These are phyloP conservation scores for Xylaria bambusicola DNA, from an alignment of 495 filamentous ascomycete species.

Conservation along the genomic window DNA sequence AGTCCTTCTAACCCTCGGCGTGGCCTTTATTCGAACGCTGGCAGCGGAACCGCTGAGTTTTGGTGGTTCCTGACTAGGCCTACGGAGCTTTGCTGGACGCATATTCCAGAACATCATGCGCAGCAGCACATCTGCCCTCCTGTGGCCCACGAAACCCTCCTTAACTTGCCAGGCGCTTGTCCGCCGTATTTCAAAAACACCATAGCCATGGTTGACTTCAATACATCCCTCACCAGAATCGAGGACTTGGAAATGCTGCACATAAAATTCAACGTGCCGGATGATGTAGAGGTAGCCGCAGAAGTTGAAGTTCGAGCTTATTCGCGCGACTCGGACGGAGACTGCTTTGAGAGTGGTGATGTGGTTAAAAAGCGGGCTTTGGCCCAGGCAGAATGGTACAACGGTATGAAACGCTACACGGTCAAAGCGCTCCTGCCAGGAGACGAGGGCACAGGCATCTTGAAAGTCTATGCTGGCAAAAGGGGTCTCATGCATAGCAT, in stretches of 20 bases:
- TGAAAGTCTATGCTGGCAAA: slow-evolving; percentile 93
- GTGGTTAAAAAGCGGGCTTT: slow-evolving; percentile 81
- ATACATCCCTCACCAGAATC: slow-evolving; percentile 81
- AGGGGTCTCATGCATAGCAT: slow-evolving; percentile 94
- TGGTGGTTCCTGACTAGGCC: slow-evolving; percentile 93
- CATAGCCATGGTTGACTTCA: slow-evolving; percentile 80
- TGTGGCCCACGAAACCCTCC: slow-evolving; percentile 75
- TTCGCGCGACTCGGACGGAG: slow-evolving; percentile 81
- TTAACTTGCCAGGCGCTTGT: slow-evolving; percentile 81
- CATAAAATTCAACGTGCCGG: slow-evolving; percentile 79
- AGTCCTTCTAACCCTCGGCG: slow-evolving; percentile 85
- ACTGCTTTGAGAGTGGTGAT: slow-evolving; percentile 91
- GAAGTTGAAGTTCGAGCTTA: slow-evolving; percentile 84
- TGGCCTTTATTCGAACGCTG: slow-evolving; percentile 69
- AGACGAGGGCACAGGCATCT: slow-evolving; percentile 82
- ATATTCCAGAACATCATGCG: slow-evolving; percentile 78
- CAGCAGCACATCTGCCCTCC: slow-evolving; percentile 94
- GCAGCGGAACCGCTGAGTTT: slow-evolving; percentile 69
- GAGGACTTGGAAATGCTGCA: slow-evolving; percentile 93
- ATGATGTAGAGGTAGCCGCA: slow-evolving; percentile 91
- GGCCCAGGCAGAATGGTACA: slow-evolving; percentile 88
- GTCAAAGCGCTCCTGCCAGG: slow-evolving; percentile 89
- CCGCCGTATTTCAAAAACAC: slow-evolving; percentile 85
- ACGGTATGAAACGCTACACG: slow-evolving; percentile 83
- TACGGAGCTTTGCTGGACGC: slow-evolving; percentile 88